Evolutionary conservation across 2,329 filamentous ascomycete genomes (phyloP), one percentile per base, ranked within the genome.

Genomic region (Diplodia sapinea): DNA sequence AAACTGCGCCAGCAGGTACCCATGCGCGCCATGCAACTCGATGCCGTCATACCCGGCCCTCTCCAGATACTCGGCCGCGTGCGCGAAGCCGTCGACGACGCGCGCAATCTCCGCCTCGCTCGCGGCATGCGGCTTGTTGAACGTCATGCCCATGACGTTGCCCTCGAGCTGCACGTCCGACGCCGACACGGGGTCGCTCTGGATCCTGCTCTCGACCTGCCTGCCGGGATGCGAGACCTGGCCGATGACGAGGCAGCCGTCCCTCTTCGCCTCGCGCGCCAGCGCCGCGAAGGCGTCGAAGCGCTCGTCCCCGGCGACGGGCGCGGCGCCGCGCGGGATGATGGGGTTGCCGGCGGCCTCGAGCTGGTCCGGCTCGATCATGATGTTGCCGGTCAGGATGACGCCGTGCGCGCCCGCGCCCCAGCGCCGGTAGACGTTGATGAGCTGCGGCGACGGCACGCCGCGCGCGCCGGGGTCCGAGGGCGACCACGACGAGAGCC

Each of bases 191-290:
- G 83, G 82, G 69, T 82, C 71, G 55, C 74, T 71, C 69, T 85
- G 79, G 33, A 85, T 77, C 5, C 69, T 70, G 9, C 75, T 70
- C 13, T 77, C 71, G 12, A 81, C 81, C 73, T 90, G 87, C 0
- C 88, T 81, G 13, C 89, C 88, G 0, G 88, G 87, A 73, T 91
- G 88, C 68, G 82, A 84, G 68, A 91, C 80, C 73, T 91, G 88
- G 3, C 80, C 84, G 13, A 90, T n/a, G n/a, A n/a, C n/a, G n/a
- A n/a, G n/a, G n/a, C n/a, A n/a, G n/a, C 78, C n/a, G 88, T 89
- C 78, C 52, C 81, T 81, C 77, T 89, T 90, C 6, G 80, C 80
- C 1, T 76, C 82, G 1, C 79, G 75, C 0, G 87, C 88, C 66
- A 90, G 70, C 52, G 83, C 80, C 74, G 83, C 82, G 79, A 89